These are phyloP conservation scores for Stagonosporopsis chrysanthemi DNA, from an alignment of 2,329 filamentous ascomycete genomes.

Conservation along the genomic window DNA sequence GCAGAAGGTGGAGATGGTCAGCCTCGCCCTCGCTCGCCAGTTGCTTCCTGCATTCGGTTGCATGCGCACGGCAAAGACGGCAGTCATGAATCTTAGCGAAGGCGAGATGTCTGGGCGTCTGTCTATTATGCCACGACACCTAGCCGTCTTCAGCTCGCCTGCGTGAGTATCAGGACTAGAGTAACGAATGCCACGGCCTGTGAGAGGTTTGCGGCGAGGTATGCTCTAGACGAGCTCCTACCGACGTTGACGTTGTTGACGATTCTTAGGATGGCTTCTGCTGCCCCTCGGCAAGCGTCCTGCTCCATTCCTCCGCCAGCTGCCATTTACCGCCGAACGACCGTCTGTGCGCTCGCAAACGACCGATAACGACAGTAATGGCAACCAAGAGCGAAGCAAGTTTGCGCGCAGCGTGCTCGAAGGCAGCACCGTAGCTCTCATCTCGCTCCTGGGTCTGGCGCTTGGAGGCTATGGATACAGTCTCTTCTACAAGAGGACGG, in stretches of 20 bases:
- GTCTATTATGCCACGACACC: constrained; percentile 14
- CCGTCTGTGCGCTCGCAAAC: not conserved
- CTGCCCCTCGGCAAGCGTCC: constrained; percentile 37
- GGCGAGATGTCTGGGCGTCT: constrained; percentile 18
- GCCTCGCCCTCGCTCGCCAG: not conserved
- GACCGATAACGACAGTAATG: not conserved
- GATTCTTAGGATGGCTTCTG: constrained; percentile 37
- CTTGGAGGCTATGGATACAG: constrained; percentile 47
- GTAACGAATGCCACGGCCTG: constrained; percentile 39
- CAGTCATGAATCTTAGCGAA: constrained; percentile 30
- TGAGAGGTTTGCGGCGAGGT: constrained; percentile 32
- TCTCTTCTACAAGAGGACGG: constrained; percentile 42
- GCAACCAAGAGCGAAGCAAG: constrained; percentile 36
- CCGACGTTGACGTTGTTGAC: not conserved
- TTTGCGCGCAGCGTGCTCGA: constrained; percentile 45
- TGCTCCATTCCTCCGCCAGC: constrained; percentile 24
- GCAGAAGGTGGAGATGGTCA: not conserved
- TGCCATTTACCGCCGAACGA: constrained; percentile 8
- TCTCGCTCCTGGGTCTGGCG: constrained; percentile 44
- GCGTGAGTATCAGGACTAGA: not conserved
- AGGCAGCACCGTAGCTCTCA: constrained; percentile 45
- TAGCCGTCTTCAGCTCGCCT: not conserved
- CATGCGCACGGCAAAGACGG: constrained; percentile 23
- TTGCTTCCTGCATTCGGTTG: not conserved
- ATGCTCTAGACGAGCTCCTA: not conserved